Evolutionary conservation across 2,329 filamentous ascomycete genomes (phyloP), one percentile per base, ranked within the genome.

Genomic region (Sphaceloma murrayae): DNA sequence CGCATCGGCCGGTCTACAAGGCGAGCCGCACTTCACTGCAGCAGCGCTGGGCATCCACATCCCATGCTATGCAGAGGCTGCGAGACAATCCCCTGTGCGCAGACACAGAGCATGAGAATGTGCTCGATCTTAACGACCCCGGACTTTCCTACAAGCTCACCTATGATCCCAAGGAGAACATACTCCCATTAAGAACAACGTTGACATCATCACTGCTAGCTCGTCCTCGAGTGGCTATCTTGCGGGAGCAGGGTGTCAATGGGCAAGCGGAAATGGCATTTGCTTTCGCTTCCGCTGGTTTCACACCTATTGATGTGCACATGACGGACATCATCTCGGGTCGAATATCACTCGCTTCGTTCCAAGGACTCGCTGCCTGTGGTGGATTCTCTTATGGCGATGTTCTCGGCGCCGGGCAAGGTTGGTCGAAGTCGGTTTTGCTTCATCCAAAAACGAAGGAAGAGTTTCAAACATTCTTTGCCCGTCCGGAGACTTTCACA

Each of bases 241-340:
- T 98, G 16, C 77, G 91, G 58, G 91, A 96, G 63, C 87, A 95
- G 62, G 91, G 91, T 61, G 85, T 94, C 53, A 96, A 98, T 66
- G 85, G 88, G 31, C 78, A 95, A 56, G 80, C 86, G n/a, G 91
- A 98, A 63, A 94, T 98, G 85, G 91, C 91, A 1, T 96, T 94
- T 58, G 87, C 88, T 38, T 96, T 96, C 73, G 80, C 82, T 52
- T 79, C 80, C 26, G 89, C 91, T 32, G 89, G 89, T 27, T 96
- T 96, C 67, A 81, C 87, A 39, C 78, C 88, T 10, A 77, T 96
- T 34, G 89, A 98, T 58, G 82, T 96, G 1, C 89, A 95, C 71
- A 96, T 98, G 91, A 91, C 83, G 3, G 89, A 96, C 56, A 73
- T 82, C 38, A 80, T 96, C 46, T 78, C 85, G 17, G 78, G 77